Evolutionary conservation across 1,139 yeast species (phyloP).

Genomic region (Zygosaccharomyces sapae): DNA sequence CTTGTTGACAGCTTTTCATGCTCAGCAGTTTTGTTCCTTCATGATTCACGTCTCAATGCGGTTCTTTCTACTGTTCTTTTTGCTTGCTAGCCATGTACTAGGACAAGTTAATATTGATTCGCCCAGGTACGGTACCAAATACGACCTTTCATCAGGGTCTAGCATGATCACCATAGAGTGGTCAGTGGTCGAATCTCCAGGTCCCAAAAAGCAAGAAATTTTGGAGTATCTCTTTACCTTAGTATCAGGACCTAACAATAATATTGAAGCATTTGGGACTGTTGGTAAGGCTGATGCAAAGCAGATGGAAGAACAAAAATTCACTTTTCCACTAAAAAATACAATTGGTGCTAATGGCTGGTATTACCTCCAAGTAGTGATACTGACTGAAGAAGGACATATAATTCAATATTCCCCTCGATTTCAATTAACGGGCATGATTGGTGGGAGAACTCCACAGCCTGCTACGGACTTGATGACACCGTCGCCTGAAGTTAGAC

Average conservation of each 20-base stretch:
- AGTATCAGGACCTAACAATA: conserved; percentile 63
- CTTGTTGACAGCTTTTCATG: not conserved
- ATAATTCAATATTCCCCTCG: conserved; percentile 66
- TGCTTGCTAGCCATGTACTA: not conserved
- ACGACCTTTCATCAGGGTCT: conserved; percentile 32
- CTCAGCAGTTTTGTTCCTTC: too few species aligned
- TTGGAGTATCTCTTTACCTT: conserved; percentile 50
- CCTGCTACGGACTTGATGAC: conserved; percentile 41
- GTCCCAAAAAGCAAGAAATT: conserved; percentile 46
- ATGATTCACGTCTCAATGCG: not conserved
- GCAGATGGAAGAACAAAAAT: conserved; percentile 33
- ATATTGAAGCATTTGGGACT: conserved; percentile 44
- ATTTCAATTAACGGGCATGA: conserved; percentile 64
- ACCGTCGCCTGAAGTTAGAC: conserved; percentile 43
- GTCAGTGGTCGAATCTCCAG: conserved; percentile 48
- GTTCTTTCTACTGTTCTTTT: not conserved
- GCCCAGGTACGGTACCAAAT: conserved; percentile 1
- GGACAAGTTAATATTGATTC: not conserved
- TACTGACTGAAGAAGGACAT: conserved; percentile 42
- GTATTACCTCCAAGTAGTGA: conserved; percentile 64
- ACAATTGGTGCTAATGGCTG: conserved; percentile 53
- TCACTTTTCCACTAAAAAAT: conserved; percentile 43
- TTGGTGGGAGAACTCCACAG: conserved; percentile 48
- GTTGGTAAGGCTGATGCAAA: conserved; percentile 34
- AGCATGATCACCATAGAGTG: conserved; percentile 52